Base-by-base conservation (phyloP, 1,284 basidiomycete genomes). In the Malassezia japonica region DNA sequence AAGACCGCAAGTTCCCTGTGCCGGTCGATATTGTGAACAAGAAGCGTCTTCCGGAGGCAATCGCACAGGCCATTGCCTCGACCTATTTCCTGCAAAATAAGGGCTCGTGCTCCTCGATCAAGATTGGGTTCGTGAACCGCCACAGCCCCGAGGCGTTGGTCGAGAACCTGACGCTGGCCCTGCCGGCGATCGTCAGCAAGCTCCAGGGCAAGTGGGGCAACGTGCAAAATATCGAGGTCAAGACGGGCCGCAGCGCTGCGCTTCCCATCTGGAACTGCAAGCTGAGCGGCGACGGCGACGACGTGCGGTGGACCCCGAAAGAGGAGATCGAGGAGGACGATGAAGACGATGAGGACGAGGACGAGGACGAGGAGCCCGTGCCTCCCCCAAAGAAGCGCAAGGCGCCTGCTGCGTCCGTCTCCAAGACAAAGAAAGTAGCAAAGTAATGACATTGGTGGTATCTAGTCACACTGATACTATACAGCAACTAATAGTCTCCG, bases 1-100 rank as follows among this genome's bases (percentile, higher is more conserved):
- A 87, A 20, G 86, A 88, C 1, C 95, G 95, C 76, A 98, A 96
- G 50, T 57, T 91, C 73, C 92, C 92, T 2, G 86, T 96, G 42
- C 87, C 92, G 1, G 90, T 96, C 33, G 83, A 82, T 63, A 69
- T 98, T 43, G 82, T 79, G 12, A 57, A 63, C 33, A 82, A 83
- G 40, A 90, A 89, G 69, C 84, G 90, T 73, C 77, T 96, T 54
- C 91, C 92, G 74, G 79, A 78, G 33, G 88, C 95, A 69, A 79
- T 98, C 4, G 89, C 92, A 68, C 81, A 82, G 33, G 91, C 91
- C 10, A 83, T 98, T 57, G 82, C 82, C 6, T 87, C 87, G 13
- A 92, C 92, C 0, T 94, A 91, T 74, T 87, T 90, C 82, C 83
- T 89, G 72, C 86, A 63, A 44, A 70, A 70, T 54, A 64, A 65